Conservation (phyloP, 2,329 filamentous ascomycete species). For the Cladosporium sp. region DNA sequence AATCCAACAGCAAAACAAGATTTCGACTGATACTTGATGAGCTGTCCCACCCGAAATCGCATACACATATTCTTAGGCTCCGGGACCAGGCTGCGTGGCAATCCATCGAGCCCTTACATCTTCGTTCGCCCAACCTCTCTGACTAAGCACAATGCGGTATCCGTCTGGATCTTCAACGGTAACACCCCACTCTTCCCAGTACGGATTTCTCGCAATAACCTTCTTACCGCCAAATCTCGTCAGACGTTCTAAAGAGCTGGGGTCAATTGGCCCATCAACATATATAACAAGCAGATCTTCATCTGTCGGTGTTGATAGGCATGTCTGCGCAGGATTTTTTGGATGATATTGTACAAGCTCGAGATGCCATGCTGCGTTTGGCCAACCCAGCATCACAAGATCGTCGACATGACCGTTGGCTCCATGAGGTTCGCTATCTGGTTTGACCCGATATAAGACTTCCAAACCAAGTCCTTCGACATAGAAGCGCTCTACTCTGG, state of each 20-base stretch:
- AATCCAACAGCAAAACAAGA: too few species aligned
- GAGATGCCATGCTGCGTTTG: conserved; percentile 3
- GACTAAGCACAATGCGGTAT: background rate
- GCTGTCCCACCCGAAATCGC: too few species aligned
- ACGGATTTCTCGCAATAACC: background rate
- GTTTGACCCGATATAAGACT: background rate
- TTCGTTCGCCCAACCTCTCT: background rate
- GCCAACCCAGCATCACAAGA: background rate
- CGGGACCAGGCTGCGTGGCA: too few species aligned
- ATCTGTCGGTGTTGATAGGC: background rate
- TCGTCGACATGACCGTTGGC: background rate
- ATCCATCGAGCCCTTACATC: background rate
- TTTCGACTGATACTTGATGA: too few species aligned
- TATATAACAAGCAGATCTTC: conserved; percentile 2
- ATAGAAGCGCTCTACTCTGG: background rate
- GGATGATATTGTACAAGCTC: background rate
- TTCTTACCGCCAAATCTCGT: background rate
- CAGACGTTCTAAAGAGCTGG: background rate
- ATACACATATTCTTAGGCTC: too few species aligned
- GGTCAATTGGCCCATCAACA: background rate
- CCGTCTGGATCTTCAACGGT: conserved; percentile 5
- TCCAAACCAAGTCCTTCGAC: conserved; percentile 1
- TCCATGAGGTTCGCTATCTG: background rate
- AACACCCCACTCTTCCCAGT: conserved; percentile 4
- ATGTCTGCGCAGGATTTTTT: background rate